Evolutionary conservation across 1,284 basidiomycete species (phyloP).

Genomic region (Cutaneotrichosporon sp.): DNA sequence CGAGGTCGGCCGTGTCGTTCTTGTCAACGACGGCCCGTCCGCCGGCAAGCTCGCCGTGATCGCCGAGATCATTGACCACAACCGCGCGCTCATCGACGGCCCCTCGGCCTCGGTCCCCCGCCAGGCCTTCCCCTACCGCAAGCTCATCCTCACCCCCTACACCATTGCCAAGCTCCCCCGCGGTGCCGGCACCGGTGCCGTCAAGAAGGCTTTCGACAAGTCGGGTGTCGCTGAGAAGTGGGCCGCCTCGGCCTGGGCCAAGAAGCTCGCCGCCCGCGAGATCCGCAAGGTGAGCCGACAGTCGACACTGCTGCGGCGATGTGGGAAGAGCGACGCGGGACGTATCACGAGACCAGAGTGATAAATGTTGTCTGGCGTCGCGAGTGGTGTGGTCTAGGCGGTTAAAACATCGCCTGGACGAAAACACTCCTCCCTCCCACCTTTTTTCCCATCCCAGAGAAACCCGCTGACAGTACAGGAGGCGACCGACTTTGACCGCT

Average conservation of each 20-base stretch:
- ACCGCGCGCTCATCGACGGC: conserved; percentile 94
- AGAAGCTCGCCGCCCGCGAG: conserved; percentile 77
- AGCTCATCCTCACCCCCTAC: conserved; percentile 88
- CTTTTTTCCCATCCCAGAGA: not conserved
- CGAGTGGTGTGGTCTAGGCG: not conserved
- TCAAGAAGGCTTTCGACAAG: conserved; percentile 84
- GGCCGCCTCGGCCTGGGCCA: conserved; percentile 78
- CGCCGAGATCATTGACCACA: conserved; percentile 98
- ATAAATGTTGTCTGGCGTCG: not conserved
- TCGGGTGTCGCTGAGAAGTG: conserved; percentile 61
- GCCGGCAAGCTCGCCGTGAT: conserved; percentile 92
- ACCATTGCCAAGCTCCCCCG: conserved; percentile 83
- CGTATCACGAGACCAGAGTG: too few relatives aligned
- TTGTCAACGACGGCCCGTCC: conserved; percentile 84
- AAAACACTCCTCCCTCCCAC: not conserved
- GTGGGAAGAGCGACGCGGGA: not conserved
- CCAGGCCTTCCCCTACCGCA: conserved; percentile 86
- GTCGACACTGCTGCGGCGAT: not conserved
- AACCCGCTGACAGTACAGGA: conserved; percentile 36
- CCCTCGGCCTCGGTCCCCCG: conserved; percentile 87
- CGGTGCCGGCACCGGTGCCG: conserved; percentile 73
- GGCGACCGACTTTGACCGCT: conserved; percentile 86
- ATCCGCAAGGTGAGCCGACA: conserved; percentile 62
- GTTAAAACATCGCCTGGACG: not conserved
- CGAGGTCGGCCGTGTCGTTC: conserved; percentile 98